These are phyloP conservation scores for Leishmania lainsoni DNA, from an alignment of 208 protist species.

Conservation along the genomic window DNA sequence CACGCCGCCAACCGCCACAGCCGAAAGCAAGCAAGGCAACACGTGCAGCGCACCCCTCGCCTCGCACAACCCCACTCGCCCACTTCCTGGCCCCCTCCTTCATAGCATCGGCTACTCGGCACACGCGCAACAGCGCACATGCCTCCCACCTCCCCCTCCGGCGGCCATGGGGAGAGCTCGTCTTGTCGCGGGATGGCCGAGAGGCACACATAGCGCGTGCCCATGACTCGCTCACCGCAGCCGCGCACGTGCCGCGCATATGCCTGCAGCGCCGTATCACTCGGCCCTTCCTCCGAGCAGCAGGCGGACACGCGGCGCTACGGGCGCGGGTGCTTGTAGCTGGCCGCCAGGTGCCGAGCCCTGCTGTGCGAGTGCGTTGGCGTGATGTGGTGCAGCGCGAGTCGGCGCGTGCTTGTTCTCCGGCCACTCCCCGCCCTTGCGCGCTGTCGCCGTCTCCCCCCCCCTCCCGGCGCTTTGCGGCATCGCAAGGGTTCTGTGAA, in stretches of 20 bases:
- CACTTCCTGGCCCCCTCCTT: neutral
- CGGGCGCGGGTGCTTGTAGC: neutral
- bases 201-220: neutral
- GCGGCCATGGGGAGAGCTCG: neutral
- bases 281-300: too few species aligned
- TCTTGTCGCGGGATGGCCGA: neutral
- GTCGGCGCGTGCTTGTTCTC: neutral
- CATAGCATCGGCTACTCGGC: neutral
- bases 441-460: neutral
- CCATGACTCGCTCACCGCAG: too few species aligned
- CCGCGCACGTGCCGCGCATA: too few species aligned
- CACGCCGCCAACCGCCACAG: too few species aligned
- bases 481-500: neutral
- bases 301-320: too few species aligned
- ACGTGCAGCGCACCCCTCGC: neutral
- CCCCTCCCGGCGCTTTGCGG: neutral
- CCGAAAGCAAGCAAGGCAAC: too few species aligned
- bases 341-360: neutral
- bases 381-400: neutral
- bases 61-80: neutral
- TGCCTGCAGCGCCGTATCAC: too few species aligned
- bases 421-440: neutral
- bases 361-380: neutral
- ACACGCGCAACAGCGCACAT: neutral
- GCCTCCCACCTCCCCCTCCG: neutral